Evolutionary conservation across 257 asterid species (phyloP).

Genomic region (Solanum verrucosum): DNA sequence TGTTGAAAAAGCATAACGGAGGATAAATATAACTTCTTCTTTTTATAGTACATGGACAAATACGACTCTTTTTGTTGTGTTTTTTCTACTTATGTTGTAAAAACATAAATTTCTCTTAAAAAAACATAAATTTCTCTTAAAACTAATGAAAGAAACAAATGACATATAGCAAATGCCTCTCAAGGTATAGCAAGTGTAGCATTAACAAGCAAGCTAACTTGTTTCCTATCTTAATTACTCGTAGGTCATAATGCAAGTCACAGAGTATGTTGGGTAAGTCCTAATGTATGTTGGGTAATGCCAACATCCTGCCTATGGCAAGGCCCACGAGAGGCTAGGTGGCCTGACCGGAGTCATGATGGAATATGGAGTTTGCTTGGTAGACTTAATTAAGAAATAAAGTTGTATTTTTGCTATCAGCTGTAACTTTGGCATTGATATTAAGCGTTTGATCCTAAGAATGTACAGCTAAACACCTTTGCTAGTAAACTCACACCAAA

Average conservation of each 20-base stretch:
- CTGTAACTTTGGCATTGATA: too few species aligned
- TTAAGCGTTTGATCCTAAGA: too few species aligned
- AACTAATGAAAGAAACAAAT: neutral
- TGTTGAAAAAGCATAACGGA: neutral
- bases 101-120: neutral
- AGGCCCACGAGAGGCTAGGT: too few species aligned
- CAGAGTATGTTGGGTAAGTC: too few species aligned
- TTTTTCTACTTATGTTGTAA: neutral
- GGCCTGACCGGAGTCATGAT: too few species aligned
- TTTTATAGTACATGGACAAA: neutral
- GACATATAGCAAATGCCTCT: neutral
- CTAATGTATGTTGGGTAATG: too few species aligned
- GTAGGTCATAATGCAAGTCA: neutral
- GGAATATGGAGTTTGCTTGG: too few species aligned
- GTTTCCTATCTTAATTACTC: neutral
- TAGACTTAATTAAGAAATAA: too few species aligned
- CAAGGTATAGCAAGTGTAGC: neutral
- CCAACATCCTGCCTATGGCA: too few species aligned
- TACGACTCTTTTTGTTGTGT: too few species aligned
- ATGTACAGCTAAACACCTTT: neutral
- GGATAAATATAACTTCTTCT: too few species aligned
- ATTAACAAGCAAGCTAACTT: neutral
- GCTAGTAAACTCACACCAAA: neutral
- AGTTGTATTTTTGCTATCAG: too few species aligned
- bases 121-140: neutral